Conservation (phyloP, 345 rosid genomes). For the Salix caprea region DNA sequence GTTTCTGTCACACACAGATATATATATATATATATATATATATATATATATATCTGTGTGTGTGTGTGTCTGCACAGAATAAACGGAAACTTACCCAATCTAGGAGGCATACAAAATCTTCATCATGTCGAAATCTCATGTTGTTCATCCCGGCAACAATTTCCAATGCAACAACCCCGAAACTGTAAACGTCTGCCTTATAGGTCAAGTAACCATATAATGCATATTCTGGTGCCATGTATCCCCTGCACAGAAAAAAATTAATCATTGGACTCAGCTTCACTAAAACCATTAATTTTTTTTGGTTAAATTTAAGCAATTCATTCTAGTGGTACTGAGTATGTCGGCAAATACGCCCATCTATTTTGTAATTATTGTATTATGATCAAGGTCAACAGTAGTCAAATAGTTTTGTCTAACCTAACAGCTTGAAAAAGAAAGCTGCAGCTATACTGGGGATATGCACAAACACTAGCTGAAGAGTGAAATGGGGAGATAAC, state of each 20-base stretch:
- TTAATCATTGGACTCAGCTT: neutral
- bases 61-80: neutral
- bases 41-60: no score
- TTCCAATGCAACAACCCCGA: constrained; percentile 26
- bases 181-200: constrained; percentile 34
- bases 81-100: constrained; percentile 20
- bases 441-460: neutral
- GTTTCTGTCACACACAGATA: no score
- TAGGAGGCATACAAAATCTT: constrained; percentile 19
- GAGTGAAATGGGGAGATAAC: neutral
- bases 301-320: neutral
- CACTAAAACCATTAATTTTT: no score
- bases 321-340: neutral
- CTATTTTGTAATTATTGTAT: neutral
- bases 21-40: no score
- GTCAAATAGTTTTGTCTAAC: neutral
- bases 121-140: constrained; percentile 10
- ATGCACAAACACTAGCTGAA: neutral
- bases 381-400: neutral
- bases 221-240: constrained; percentile 35
- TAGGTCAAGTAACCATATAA: constrained; percentile 27
- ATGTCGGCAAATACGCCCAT: neutral
- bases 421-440: neutral
- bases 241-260: constrained; percentile 19
- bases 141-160: constrained; percentile 24